A percentile compares a stretch with the other conserved stretches of the same genome.
These are phyloP conservation scores for Auricularia heimuer DNA, from an alignment of 768 basidiomycete genomes.

Conservation along the genomic window DNA sequence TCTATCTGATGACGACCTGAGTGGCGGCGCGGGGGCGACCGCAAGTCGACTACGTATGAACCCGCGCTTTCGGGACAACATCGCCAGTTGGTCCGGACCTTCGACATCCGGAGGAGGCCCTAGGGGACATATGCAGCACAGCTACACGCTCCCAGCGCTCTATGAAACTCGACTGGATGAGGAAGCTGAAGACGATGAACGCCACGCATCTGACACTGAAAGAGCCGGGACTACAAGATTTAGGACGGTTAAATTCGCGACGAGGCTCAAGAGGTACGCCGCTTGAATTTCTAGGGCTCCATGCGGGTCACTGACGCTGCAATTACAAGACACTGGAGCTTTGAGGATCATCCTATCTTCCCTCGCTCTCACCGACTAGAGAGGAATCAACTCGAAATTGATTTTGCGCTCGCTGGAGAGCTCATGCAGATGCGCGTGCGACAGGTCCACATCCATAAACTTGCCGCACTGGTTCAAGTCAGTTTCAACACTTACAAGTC, in stretches of 20 bases:
- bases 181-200: neutral
- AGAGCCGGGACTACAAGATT: too few relatives aligned
- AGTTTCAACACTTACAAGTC: constrained; percentile 8
- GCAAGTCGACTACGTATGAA: constrained; percentile 32
- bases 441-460: constrained; percentile 57
- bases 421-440: constrained; percentile 58
- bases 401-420: constrained; percentile 71
- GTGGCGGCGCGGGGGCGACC: constrained; percentile 9
- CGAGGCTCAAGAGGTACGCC: neutral
- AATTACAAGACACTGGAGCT: neutral
- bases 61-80: constrained; percentile 28
- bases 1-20: neutral
- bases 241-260: neutral
- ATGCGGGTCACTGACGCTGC: neutral
- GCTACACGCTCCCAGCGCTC: neutral
- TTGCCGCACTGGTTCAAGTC: constrained; percentile 50
- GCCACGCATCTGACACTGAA: neutral
- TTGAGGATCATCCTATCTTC: neutral
- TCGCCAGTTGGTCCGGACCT: constrained; percentile 49
- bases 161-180: neutral
- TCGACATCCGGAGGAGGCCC: constrained; percentile 27
- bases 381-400: constrained; percentile 41
- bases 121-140: neutral
- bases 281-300: too few relatives aligned
- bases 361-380: neutral